Conservation (phyloP, 768 basidiomycete genomes). For the Amanita phalloides region DNA sequence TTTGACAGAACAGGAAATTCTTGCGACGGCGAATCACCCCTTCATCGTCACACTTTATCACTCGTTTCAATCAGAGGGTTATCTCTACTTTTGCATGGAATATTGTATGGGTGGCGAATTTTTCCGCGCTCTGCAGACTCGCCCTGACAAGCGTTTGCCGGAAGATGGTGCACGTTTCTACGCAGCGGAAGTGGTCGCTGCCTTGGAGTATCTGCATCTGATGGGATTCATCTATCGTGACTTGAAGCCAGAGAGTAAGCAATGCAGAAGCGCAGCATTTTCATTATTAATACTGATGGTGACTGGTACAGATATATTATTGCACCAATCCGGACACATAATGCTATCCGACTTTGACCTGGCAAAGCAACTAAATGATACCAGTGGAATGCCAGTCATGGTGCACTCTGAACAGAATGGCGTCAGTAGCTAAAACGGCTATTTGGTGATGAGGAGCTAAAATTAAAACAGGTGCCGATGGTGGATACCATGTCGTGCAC, state of each 20-base stretch:
- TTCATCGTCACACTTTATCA: slow-evolving; percentile 99
- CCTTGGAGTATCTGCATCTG: slow-evolving; percentile 95
- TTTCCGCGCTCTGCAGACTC: slow-evolving; percentile 92
- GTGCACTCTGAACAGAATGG: slow-evolving; percentile 87
- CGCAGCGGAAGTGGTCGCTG: slow-evolving; percentile 96
- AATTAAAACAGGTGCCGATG: slow-evolving; percentile 58
- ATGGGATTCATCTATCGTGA: slow-evolving; percentile 99
- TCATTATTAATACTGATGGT: slow-evolving; percentile 3
- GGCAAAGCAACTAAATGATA: slow-evolving; percentile 88
- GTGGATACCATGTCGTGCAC: slow-evolving; percentile 98
- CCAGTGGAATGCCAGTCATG: slow-evolving; percentile 76
- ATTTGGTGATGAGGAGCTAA: slow-evolving; percentile 2
- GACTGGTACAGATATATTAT: slow-evolving; percentile 67
- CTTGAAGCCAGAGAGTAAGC: slow-evolving; percentile 97
- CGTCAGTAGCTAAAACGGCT: slow-evolving; percentile 34
- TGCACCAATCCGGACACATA: slow-evolving; percentile 97
- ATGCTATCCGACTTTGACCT: slow-evolving; percentile 99
- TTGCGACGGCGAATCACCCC: slow-evolving; percentile 97
- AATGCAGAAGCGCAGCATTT: slow-evolving; percentile 5
- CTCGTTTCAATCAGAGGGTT: slow-evolving; percentile 97
- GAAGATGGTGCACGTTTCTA: slow-evolving; percentile 97
- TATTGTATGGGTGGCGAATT: slow-evolving; percentile 99
- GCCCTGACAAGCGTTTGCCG: slow-evolving; percentile 92
- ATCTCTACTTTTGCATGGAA: slow-evolving; percentile 98
- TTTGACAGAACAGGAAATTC: slow-evolving; percentile 96